Evolutionary conservation across 352 stramenopile genomes (phyloP), one percentile per base, ranked within the genome.

Genomic region (Chrysophaeum taylorii): DNA sequence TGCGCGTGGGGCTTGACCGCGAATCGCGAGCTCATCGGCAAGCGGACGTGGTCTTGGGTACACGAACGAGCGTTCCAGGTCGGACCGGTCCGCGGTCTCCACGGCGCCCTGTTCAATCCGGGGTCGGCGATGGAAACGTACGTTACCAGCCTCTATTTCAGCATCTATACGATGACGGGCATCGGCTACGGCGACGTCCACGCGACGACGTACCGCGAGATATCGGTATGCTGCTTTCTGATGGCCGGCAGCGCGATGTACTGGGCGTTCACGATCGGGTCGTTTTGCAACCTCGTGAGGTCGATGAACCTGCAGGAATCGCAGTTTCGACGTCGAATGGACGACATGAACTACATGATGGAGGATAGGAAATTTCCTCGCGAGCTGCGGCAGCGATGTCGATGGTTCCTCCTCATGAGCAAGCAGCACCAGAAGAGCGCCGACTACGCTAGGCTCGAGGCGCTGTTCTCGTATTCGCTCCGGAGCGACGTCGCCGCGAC

Each of bases 161-260:
- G 36, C 16, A 54, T 71, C 27, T 61, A 68, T 25, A 71, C 48
- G 25, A 67, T 71, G 35, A 71, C 67, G 18, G 63, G 67, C 39
- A 45, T 45, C 39, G 39, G 39, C 39, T 45, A 45, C 39, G 39
- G 39, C 39, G 39, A 45, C 39, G 21, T 45, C 39, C 9, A 12
- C 12, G 39, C 39, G 39, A 45, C 39, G 39, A 45, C 9, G 12
- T 21, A 12, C 12, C 9, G 12, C 12, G 39, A 45, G 39, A 18
- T 12, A 12, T 12, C 39, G 12, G 39, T 45, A 12, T 12, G 12
- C 12, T 45, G 12, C 12, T 21, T 12, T 21, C 39, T 45, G 12
- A 45, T 45, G 12, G 12, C 21, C 39, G 12, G 12, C 39, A 21
- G 39, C 39, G 21, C 12, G 12, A 18, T 45, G 12, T 45, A 18